phyloP scores from a whole-genome alignment of 2,329 filamentous ascomycete species.

The Immersiporthe knoxdaviesiana region DNA sequence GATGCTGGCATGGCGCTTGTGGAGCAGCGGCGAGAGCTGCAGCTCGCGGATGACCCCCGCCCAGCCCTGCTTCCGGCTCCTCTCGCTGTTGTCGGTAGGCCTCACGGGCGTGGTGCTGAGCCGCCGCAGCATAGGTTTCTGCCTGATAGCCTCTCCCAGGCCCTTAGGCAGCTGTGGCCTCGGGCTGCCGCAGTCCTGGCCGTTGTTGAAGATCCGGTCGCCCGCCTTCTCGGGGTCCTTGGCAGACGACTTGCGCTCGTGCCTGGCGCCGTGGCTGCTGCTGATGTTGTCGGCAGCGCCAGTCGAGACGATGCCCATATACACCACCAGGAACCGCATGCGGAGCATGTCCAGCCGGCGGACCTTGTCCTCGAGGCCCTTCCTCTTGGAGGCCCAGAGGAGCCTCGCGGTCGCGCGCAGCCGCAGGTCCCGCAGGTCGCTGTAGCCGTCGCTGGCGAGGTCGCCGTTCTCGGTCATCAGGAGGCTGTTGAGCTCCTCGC shows the following conservation, averaged over 20 bases:
- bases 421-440: slow-evolving; percentile 33
- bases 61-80: slow-evolving; percentile 60
- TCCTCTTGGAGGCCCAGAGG: slow-evolving; percentile 61
- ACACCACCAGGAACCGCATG: slow-evolving; percentile 67
- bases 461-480: slow-evolving; percentile 50
- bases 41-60: slow-evolving; percentile 66
- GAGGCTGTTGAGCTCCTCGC: slow-evolving; percentile 60
- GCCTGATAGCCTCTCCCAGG: slow-evolving; percentile 48
- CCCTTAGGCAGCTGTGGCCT: slow-evolving; percentile 44
- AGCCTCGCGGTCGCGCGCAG: slow-evolving; percentile 55
- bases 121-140: slow-evolving; percentile 54
- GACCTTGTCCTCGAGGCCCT: slow-evolving; percentile 59
- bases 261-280: slow-evolving; percentile 35
- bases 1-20: slow-evolving; percentile 65
- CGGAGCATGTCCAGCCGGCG: slow-evolving; percentile 63
- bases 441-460: slow-evolving; percentile 31
- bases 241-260: slow-evolving; percentile 32
- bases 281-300: slow-evolving; percentile 34
- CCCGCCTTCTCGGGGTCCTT: slow-evolving; percentile 39
- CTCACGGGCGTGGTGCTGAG: slow-evolving; percentile 59
- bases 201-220: slow-evolving; percentile 27
- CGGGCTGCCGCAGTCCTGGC: slow-evolving; percentile 35
- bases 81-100: slow-evolving; percentile 52
- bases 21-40: slow-evolving; percentile 63
- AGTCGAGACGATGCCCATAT: slow-evolving; percentile 62